Conservation (phyloP, 768 basidiomycete species). For the Cyclocybe cylindracea region DNA sequence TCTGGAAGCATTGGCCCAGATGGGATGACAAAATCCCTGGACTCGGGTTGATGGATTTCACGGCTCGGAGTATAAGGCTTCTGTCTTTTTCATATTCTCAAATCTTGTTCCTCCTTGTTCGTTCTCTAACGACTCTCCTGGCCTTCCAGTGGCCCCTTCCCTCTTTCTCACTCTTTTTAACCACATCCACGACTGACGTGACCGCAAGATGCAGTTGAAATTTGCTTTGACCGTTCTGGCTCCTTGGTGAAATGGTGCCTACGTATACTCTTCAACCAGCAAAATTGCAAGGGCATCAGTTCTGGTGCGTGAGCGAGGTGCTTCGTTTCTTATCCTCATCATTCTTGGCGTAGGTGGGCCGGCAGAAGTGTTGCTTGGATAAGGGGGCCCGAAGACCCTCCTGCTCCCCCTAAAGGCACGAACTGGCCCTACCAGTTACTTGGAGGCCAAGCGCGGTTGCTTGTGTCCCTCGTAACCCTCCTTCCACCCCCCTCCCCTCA, state of each 20-base stretch:
- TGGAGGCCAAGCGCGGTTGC: constrained; percentile 47
- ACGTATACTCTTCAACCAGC: constrained; percentile 14
- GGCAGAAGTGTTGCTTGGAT: constrained; percentile 44
- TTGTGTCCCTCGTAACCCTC: constrained; percentile 52
- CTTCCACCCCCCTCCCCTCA: constrained; percentile 46
- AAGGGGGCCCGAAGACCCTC: constrained; percentile 39
- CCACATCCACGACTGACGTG: constrained; percentile 23
- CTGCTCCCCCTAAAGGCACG: constrained; percentile 46
- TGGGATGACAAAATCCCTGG: too few species aligned
- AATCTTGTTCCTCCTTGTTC: constrained; percentile 10
- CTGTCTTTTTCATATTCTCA: neutral
- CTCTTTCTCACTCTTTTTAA: constrained; percentile 12
- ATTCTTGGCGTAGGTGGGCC: constrained; percentile 26
- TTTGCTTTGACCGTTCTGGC: constrained; percentile 32
- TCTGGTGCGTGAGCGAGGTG: constrained; percentile 24
- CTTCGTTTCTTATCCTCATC: neutral
- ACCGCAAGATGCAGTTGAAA: constrained; percentile 24
- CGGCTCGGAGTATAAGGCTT: constrained; percentile 5
- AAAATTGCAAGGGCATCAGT: constrained; percentile 27
- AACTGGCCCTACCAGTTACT: constrained; percentile 48
- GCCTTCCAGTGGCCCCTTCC: constrained; percentile 10
- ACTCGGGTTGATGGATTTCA: constrained; percentile 1
- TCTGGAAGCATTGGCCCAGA: too few species aligned
- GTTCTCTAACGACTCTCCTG: constrained; percentile 9
- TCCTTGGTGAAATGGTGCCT: constrained; percentile 32